Evolutionary conservation across 768 basidiomycete genomes (phyloP).

Genomic region (Goffeauzyma gilvescens): DNA sequence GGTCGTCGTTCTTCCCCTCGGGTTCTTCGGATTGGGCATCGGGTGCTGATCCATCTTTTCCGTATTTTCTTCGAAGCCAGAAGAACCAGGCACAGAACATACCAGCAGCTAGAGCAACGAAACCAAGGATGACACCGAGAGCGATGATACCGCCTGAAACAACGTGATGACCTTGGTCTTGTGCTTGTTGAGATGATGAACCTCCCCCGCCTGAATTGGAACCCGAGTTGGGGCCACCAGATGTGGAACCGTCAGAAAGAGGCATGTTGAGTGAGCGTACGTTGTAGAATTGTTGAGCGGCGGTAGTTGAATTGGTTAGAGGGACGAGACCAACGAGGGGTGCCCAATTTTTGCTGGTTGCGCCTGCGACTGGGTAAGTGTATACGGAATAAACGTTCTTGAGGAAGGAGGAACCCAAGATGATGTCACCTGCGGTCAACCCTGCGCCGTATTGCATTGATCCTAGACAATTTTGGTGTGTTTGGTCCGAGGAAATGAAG

Average conservation of each 20-base stretch:
- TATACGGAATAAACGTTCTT: slow-evolving; percentile 26
- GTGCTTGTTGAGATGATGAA: too few species aligned
- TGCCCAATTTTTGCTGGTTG: slow-evolving; percentile 18
- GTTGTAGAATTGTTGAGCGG: slow-evolving; percentile 28
- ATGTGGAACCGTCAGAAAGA: neutral
- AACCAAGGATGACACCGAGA: slow-evolving; percentile 19
- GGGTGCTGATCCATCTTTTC: slow-evolving; percentile 10
- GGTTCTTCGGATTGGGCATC: neutral
- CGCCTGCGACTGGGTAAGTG: slow-evolving; percentile 20
- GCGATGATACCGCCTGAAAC: slow-evolving; percentile 23
- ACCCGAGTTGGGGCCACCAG: neutral
- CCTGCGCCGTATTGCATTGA: slow-evolving; percentile 24
- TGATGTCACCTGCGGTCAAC: slow-evolving; percentile 24
- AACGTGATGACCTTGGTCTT: slow-evolving; percentile 8
- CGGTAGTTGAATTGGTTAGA: slow-evolving; percentile 24
- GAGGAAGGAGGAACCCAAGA: slow-evolving; percentile 27
- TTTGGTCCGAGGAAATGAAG: slow-evolving; percentile 18
- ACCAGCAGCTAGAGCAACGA: slow-evolving; percentile 24
- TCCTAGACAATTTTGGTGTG: slow-evolving; percentile 25
- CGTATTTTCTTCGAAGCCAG: slow-evolving; percentile 26
- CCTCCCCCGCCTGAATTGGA: too few species aligned
- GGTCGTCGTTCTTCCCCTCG: too few species aligned
- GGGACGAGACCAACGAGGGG: slow-evolving; percentile 25
- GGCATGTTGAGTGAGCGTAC: slow-evolving; percentile 17
- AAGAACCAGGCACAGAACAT: slow-evolving; percentile 31